These are phyloP conservation scores for Byssochlamys sp. DNA, from an alignment of 2,329 filamentous ascomycete species.

Conservation along the genomic window DNA sequence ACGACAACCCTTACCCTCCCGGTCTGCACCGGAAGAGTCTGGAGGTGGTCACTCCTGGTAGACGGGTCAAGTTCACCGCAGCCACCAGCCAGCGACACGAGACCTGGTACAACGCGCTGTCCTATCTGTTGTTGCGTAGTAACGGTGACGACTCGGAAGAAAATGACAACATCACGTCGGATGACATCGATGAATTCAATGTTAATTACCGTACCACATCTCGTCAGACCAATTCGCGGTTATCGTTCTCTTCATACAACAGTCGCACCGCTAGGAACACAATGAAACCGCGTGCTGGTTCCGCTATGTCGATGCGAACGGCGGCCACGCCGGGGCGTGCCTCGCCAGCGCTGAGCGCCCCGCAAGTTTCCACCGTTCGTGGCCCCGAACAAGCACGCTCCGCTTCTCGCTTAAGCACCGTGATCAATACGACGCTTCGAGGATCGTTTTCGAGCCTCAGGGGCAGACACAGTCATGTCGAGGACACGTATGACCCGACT, in stretches of 20 bases:
- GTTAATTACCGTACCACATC: constrained; percentile 50
- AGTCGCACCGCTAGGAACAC: constrained; percentile 61
- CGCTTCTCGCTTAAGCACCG: constrained; percentile 38
- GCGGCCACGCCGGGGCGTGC: constrained; percentile 26
- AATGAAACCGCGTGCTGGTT: constrained; percentile 43
- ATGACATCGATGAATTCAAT: constrained; percentile 71
- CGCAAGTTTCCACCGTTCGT: constrained; percentile 24
- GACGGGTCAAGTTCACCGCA: constrained; percentile 87
- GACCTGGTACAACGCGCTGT: constrained; percentile 96
- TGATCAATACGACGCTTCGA: constrained; percentile 40
- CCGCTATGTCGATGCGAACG: constrained; percentile 29
- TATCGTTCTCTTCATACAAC: constrained; percentile 70
- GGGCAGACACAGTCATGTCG: constrained; percentile 30
- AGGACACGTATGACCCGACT: constrained; percentile 30
- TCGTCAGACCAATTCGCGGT: constrained; percentile 43
- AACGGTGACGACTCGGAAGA: constrained; percentile 49
- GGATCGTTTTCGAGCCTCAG: constrained; percentile 42
- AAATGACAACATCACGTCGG: constrained; percentile 47
- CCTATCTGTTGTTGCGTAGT: constrained; percentile 77
- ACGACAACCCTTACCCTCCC: constrained; percentile 90
- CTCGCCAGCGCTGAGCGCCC: constrained; percentile 26
- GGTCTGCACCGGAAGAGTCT: constrained; percentile 90
- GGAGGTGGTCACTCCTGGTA: constrained; percentile 77
- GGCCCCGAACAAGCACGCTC: constrained; percentile 31
- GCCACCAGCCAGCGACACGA: constrained; percentile 89